Conservation (phyloP, 2,329 filamentous ascomycete genomes). For the Erysiphe neolycopersici region DNA sequence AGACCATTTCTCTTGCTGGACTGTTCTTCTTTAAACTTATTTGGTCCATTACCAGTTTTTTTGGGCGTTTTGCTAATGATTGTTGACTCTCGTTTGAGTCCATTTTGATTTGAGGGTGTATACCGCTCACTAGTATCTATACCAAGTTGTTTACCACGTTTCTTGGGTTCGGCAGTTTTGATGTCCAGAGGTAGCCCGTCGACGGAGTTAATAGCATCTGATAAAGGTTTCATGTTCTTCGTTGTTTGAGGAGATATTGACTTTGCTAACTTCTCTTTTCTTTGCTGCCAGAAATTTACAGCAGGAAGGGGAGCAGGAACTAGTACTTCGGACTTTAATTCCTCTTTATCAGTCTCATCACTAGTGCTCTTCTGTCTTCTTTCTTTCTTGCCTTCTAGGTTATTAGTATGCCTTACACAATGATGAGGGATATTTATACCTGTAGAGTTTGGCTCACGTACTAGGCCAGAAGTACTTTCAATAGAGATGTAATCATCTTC, state of each 20-base stretch:
- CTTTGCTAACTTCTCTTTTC: constrained; percentile 36
- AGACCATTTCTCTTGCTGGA: constrained; percentile 10
- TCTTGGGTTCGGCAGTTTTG: constrained; percentile 15
- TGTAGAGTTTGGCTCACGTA: constrained; percentile 39
- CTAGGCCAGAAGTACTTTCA: constrained; percentile 36
- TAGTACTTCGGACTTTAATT: constrained; percentile 29
- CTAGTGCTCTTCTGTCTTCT: constrained; percentile 16
- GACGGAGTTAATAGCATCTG: constrained; percentile 6
- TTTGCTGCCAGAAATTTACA: constrained; percentile 72
- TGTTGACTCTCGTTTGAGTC: constrained; percentile 2
- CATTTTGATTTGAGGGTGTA: constrained; percentile 8
- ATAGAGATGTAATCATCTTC: constrained; percentile 32
- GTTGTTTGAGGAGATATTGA: constrained; percentile 12
- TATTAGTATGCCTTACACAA: constrained; percentile 22
- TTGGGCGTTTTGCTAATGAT: constrained; percentile 15
- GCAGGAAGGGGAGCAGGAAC: constrained; percentile 58
- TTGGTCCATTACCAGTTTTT: constrained; percentile 16
- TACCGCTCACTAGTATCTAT: constrained; percentile 17
- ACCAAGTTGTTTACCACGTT: constrained; percentile 15
- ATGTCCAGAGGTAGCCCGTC: constrained; percentile 4
- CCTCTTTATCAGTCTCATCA: constrained; percentile 29
- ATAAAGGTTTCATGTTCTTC: constrained; percentile 3
- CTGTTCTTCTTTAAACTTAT: constrained; percentile 11
- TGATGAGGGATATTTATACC: constrained; percentile 20
- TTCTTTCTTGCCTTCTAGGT: constrained; percentile 10